A percentile compares a stretch with the other conserved stretches of the same genome.
These are phyloP conservation scores for Trichomonas vaginalis DNA, from an alignment of 208 protist genomes.

Conservation along the genomic window DNA sequence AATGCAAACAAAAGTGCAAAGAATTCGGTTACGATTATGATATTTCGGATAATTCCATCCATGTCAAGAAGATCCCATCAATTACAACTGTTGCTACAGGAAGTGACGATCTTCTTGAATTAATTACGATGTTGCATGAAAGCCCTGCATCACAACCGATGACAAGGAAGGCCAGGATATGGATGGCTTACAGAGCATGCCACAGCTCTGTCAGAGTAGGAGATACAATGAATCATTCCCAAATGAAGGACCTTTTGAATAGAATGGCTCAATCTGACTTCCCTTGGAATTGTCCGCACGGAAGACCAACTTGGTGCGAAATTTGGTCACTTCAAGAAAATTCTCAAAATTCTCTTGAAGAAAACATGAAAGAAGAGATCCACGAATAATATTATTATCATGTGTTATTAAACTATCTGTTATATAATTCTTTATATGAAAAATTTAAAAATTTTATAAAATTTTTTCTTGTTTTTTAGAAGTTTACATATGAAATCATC, in stretches of 20 bases:
- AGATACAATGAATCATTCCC: not conserved
- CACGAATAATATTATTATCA: too few relatives aligned
- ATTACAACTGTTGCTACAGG: not conserved
- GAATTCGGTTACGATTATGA: conserved; percentile 11
- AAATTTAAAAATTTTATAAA: too few relatives aligned
- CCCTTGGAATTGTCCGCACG: conserved; percentile 1
- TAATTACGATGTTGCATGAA: not conserved
- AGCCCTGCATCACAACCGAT: not conserved
- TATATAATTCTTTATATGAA: too few relatives aligned
- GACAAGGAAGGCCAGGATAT: not conserved
- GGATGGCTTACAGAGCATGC: not conserved
- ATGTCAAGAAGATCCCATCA: not conserved
- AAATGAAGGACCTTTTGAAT: not conserved
- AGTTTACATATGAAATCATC: too few relatives aligned
- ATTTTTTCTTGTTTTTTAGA: too few relatives aligned
- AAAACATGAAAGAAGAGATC: not conserved
- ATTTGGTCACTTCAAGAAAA: not conserved
- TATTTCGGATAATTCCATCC: not conserved
- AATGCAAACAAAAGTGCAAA: not conserved
- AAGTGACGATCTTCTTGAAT: not conserved
- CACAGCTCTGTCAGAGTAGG: not conserved
- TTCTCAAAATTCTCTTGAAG: not conserved
- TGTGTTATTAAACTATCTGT: too few relatives aligned
- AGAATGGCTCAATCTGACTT: not conserved
- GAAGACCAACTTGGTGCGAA: conserved; percentile 11